phyloP scores from a whole-genome alignment of 768 basidiomycete species.

The Xerocomellus chrysenteron region DNA sequence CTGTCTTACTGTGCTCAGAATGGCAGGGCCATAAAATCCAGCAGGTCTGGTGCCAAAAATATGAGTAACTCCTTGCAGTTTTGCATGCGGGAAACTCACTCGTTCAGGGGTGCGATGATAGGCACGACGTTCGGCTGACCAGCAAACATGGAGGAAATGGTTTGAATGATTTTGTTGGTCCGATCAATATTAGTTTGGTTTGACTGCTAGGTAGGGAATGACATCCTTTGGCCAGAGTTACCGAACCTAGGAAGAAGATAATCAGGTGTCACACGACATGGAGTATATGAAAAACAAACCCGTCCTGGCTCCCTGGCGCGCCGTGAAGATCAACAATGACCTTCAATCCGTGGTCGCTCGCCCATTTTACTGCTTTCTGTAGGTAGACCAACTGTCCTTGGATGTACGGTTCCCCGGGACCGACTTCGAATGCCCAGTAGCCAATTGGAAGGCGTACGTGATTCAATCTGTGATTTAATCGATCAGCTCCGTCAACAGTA shows the following conservation, averaged over 20 bases:
- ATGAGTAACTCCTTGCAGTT: not conserved
- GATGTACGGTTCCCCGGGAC: constrained; percentile 74
- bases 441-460: constrained; percentile 85
- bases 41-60: constrained; percentile 52
- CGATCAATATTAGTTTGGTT: constrained; percentile 64
- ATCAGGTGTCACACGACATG: constrained; percentile 3
- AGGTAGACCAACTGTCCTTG: constrained; percentile 75
- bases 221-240: constrained; percentile 72
- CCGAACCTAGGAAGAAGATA: constrained; percentile 54
- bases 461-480: constrained; percentile 55
- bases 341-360: constrained; percentile 67
- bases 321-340: constrained; percentile 79
- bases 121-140: constrained; percentile 50
- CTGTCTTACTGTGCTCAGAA: constrained; percentile 53
- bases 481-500: constrained; percentile 6
- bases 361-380: constrained; percentile 66
- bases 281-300: constrained; percentile 39
- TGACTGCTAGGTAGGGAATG: constrained; percentile 68
- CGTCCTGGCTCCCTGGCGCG: constrained; percentile 85
- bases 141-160: constrained; percentile 58
- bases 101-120: constrained; percentile 75
- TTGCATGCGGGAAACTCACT: constrained; percentile 43
- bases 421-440: constrained; percentile 87
- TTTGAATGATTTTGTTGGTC: constrained; percentile 63
- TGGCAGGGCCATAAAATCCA: constrained; percentile 53